phyloP scores from a whole-genome alignment of 352 stramenopile genomes.

The Pythium volutum region DNA sequence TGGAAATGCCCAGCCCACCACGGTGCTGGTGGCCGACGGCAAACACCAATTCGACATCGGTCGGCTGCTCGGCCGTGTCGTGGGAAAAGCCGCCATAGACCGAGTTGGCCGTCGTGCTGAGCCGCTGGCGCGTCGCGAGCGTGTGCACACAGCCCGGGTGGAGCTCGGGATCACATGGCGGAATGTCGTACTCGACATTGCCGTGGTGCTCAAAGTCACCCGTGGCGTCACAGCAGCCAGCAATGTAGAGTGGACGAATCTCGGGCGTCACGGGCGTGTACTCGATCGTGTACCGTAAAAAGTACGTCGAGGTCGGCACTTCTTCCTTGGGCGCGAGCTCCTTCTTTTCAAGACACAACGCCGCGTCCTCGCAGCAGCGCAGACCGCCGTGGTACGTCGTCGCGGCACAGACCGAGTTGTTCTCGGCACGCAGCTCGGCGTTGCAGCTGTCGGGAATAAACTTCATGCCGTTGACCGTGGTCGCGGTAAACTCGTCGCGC shows the following conservation, averaged over 20 bases:
- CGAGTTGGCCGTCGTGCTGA: constrained; percentile 39
- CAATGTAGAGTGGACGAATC: constrained; percentile 63
- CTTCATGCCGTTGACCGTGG: constrained; percentile 50
- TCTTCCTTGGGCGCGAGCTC: constrained; percentile 32
- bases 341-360: constrained; percentile 62
- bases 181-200: constrained; percentile 81
- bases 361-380: constrained; percentile 69
- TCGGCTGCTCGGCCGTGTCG: constrained; percentile 20
- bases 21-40: constrained; percentile 78
- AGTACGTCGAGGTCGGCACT: constrained; percentile 42
- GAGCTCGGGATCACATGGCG: constrained; percentile 50
- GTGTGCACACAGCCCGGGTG: constrained; percentile 79
- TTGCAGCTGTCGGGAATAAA: constrained; percentile 53
- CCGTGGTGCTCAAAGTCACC: constrained; percentile 55
- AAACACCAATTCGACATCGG: constrained; percentile 79
- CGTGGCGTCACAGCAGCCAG: constrained; percentile 69
- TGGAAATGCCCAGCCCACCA: constrained; percentile 60
- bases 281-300: constrained; percentile 76
- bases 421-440: constrained; percentile 54
- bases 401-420: constrained; percentile 65
- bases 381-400: constrained; percentile 68
- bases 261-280: constrained; percentile 55
- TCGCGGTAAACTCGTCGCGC: constrained; percentile 48
- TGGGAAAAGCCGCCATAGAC: constrained; percentile 20
- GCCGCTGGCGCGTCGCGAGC: constrained; percentile 58